phyloP scores from a whole-genome alignment of 1,139 yeast genomes.

The Citeromyces siamensis region DNA sequence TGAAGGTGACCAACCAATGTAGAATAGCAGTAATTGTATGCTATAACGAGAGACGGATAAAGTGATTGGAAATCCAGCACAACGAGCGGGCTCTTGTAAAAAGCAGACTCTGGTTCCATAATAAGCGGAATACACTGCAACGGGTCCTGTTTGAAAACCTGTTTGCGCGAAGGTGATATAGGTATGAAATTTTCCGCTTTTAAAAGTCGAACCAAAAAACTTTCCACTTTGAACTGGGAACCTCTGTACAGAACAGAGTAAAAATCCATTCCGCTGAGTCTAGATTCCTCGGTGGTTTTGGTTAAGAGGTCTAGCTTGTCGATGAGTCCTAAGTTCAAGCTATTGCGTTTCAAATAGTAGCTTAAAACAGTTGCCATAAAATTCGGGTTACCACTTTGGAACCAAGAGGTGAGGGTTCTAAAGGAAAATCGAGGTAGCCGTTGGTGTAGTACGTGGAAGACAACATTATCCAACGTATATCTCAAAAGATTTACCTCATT shows the following conservation, averaged over 20 bases:
- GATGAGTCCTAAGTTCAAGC: conserved; percentile 36
- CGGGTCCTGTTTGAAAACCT: conserved; percentile 79
- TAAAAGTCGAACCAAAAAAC: conserved; percentile 60
- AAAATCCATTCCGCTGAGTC: conserved; percentile 83
- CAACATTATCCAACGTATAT: conserved; percentile 70
- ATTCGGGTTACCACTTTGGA: conserved; percentile 18
- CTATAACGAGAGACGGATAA: conserved; percentile 87
- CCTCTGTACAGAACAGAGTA: conserved; percentile 83
- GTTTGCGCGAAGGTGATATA: conserved; percentile 68
- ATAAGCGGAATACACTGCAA: conserved; percentile 82
- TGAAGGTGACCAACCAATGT: conserved; percentile 67
- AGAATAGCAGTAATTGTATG: conserved; percentile 85
- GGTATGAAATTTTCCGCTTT: conserved; percentile 64
- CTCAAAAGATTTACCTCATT: conserved; percentile 49
- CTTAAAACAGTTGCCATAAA: conserved; percentile 26
- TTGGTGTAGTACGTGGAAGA: conserved; percentile 52
- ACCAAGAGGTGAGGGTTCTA: conserved; percentile 40
- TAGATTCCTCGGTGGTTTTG: conserved; percentile 71
- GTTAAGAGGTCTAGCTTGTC: conserved; percentile 54
- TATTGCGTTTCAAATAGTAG: conserved; percentile 41
- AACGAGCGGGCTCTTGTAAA: conserved; percentile 78
- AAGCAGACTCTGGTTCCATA: conserved; percentile 82
- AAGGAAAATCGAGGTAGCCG: conserved; percentile 53
- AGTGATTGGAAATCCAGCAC: conserved; percentile 90
- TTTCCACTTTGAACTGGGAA: conserved; percentile 88